phyloP scores from a whole-genome alignment of 192 early-diverging fungal genomes.

The Backusella macrospora region DNA sequence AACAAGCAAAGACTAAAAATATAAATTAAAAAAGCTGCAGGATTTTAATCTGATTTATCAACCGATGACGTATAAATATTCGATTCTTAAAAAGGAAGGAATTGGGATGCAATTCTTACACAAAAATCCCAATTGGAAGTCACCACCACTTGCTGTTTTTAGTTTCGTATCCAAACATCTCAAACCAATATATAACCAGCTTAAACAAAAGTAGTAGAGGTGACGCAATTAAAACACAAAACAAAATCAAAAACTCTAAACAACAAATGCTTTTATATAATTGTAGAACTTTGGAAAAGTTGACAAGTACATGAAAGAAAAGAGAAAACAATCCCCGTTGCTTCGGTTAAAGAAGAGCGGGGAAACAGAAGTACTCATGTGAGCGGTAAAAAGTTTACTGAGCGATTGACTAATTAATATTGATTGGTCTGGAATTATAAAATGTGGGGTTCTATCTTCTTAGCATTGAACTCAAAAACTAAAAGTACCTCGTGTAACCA shows the following conservation, averaged over 20 bases:
- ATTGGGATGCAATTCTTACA: too few relatives aligned
- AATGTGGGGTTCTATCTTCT: slow-evolving; percentile 2
- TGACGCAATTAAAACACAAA: slow-evolving; percentile 2
- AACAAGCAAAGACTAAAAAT: too few relatives aligned
- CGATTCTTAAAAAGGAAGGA: too few relatives aligned
- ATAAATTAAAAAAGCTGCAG: too few relatives aligned
- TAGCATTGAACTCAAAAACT: slow-evolving; percentile 2
- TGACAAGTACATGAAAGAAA: too few relatives aligned
- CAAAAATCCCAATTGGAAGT: too few relatives aligned
- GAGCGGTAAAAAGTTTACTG: slow-evolving; percentile 15
- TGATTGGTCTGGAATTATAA: slow-evolving; percentile 14
- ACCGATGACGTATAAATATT: too few relatives aligned
- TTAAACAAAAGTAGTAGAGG: not conserved
- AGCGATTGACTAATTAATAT: slow-evolving; percentile 10
- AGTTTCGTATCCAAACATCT: not conserved
- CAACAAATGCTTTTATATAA: not conserved
- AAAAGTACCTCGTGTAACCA: slow-evolving; percentile 9
- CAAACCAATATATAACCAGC: not conserved
- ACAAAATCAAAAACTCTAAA: not conserved
- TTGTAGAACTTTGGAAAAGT: not conserved
- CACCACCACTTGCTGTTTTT: slow-evolving; percentile 10
- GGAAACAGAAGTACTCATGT: slow-evolving; percentile 14
- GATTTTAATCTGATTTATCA: too few relatives aligned
- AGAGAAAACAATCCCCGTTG: not conserved
- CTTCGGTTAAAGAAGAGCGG: slow-evolving; percentile 15